Conservation (phyloP, 176 grass and related monocot species). For the Triticum aestivum region DNA sequence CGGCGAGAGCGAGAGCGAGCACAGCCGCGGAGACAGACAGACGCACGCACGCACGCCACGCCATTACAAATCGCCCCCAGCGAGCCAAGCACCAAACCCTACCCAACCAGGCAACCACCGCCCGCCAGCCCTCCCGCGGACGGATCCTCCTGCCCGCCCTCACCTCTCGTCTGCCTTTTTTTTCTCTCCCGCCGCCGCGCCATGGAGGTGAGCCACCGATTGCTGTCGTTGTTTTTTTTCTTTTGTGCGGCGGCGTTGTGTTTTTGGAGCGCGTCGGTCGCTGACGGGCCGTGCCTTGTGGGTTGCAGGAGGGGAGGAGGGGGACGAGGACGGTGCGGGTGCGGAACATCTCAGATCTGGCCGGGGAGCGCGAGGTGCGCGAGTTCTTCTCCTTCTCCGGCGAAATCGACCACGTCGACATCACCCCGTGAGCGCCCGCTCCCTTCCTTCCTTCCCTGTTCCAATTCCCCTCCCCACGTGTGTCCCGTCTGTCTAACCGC, state of each 20-base stretch:
- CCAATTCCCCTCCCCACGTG: neutral
- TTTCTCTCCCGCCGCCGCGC: constrained; percentile 5
- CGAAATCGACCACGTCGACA: constrained; percentile 89
- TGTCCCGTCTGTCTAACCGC: neutral
- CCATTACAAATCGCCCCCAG: constrained; percentile 34
- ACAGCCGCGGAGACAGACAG: neutral
- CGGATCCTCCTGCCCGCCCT: neutral
- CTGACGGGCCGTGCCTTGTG: neutral
- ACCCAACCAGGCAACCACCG: neutral
- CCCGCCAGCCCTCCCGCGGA: neutral
- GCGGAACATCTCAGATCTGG: constrained; percentile 97
- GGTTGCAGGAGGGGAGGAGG: constrained; percentile 32
- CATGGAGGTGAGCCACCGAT: constrained; percentile 41
- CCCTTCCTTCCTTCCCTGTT: neutral
- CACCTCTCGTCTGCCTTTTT: neutral
- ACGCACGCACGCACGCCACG: neutral
- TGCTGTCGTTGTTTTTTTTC: neutral
- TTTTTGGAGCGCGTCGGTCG: neutral
- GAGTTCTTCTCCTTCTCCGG: constrained; percentile 99
- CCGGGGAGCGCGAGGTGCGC: constrained; percentile 82
- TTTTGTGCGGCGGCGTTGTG: neutral
- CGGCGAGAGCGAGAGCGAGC: constrained; percentile 26
- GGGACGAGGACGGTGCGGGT: constrained; percentile 73
- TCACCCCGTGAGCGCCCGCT: constrained; percentile 41
- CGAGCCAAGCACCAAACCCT: neutral